phyloP scores from a whole-genome alignment of 2,329 filamentous ascomycete species.

The Trichoderma afroharzianum region DNA sequence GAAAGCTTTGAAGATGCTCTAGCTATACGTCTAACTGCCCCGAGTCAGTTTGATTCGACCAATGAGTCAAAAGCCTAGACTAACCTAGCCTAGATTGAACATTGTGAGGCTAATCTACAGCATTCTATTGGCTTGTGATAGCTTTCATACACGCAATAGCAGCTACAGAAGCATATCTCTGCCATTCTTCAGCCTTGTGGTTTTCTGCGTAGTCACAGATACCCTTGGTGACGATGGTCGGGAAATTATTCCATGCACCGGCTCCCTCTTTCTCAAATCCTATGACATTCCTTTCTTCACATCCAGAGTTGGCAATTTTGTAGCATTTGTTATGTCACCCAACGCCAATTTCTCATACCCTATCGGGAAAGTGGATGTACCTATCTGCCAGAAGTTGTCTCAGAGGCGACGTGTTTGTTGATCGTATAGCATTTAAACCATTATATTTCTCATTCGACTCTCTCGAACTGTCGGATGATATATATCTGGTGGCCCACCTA shows the following conservation, averaged over 20 bases:
- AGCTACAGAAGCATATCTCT: slow-evolving; percentile 15
- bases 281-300: slow-evolving; percentile 30
- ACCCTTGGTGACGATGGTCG: slow-evolving; percentile 34
- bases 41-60: background rate
- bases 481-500: background rate
- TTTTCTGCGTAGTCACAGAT: slow-evolving; percentile 37
- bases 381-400: background rate
- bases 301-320: background rate
- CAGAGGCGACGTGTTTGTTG: background rate
- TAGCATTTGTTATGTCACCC: background rate
- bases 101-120: background rate
- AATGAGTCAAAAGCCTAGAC: background rate
- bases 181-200: slow-evolving; percentile 36
- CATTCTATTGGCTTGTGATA: background rate
- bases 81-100: background rate
- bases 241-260: slow-evolving; percentile 26
- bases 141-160: slow-evolving; percentile 6
- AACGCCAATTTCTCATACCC: background rate
- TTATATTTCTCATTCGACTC: background rate
- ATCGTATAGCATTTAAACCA: background rate
- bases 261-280: slow-evolving; percentile 34
- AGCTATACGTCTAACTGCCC: background rate
- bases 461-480: background rate
- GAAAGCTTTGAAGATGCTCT: background rate
- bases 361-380: background rate